Conservation (phyloP, 1,139 yeast species). For the Geotrichum histeridarum region DNA sequence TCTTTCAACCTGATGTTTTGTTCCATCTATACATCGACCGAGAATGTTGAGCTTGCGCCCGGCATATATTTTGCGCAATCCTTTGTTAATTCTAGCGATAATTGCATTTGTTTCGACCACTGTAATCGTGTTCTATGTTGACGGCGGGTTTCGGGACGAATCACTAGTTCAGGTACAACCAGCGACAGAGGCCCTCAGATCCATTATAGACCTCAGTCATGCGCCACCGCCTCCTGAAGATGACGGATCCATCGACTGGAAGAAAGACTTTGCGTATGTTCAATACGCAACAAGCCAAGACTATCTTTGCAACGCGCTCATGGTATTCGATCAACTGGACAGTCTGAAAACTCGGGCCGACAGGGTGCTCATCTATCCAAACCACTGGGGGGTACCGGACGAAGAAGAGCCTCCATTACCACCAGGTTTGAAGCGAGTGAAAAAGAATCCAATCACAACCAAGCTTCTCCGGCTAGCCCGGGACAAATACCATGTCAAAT, state of each 20-base stretch:
- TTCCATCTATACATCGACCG: too few relatives aligned
- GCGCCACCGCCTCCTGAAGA: conserved; percentile 7
- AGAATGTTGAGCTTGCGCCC: too few relatives aligned
- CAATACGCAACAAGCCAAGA: conserved; percentile 45
- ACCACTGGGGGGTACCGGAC: conserved; percentile 19
- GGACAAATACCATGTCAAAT: conserved; percentile 24
- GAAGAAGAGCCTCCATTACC: conserved; percentile 2
- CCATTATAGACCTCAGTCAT: neutral
- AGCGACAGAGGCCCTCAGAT: neutral
- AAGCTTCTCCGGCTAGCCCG: conserved; percentile 16
- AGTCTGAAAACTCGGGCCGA: conserved; percentile 40
- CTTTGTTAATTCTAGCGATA: neutral
- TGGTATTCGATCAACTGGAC: conserved; percentile 40
- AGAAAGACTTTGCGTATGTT: conserved; percentile 41
- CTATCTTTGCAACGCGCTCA: conserved; percentile 44
- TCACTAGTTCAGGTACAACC: conserved; percentile 2
- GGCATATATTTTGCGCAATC: conserved; percentile 4
- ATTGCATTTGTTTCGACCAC: conserved; percentile 7
- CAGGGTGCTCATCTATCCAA: conserved; percentile 36
- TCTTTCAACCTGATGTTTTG: too few relatives aligned
- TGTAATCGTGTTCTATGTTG: conserved; percentile 4
- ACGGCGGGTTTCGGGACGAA: conserved; percentile 14
- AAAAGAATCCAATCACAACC: conserved; percentile 5
- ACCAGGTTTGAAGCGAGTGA: neutral
- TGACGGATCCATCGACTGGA: conserved; percentile 12